Evolutionary conservation across 1,284 basidiomycete species (phyloP).

Genomic region (Trichosporon sp.): DNA sequence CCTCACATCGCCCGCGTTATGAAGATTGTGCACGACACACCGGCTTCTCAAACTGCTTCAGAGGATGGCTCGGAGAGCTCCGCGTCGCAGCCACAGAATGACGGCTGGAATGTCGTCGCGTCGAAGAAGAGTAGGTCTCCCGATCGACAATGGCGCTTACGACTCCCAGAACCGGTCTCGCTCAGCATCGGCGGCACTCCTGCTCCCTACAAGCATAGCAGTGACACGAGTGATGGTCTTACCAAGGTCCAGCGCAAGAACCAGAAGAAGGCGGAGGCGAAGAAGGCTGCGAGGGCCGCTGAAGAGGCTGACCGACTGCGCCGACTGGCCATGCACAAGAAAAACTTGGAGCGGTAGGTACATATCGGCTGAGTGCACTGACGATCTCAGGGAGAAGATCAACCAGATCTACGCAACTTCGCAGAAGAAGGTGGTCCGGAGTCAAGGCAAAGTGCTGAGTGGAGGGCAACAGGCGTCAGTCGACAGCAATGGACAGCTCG

Average conservation of each 20-base stretch:
- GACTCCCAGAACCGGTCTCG: conserved; percentile 30
- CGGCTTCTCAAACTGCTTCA: conserved; percentile 13
- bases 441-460: conserved; percentile 20
- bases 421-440: conserved; percentile 24
- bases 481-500: conserved; percentile 34
- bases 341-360: conserved; percentile 37
- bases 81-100: conserved; percentile 18
- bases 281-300: conserved; percentile 35
- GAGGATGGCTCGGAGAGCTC: conserved; percentile 14
- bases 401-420: conserved; percentile 33
- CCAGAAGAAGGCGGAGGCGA: conserved; percentile 41
- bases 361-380: background rate
- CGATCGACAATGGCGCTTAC: background rate
- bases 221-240: conserved; percentile 1
- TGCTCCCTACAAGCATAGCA: background rate
- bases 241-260: conserved; percentile 43
- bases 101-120: conserved; percentile 42
- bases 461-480: conserved; percentile 24
- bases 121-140: conserved; percentile 36
- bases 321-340: conserved; percentile 37
- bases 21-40: conserved; percentile 24
- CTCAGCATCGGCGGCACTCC: conserved; percentile 20
- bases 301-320: conserved; percentile 39
- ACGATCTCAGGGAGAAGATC: conserved; percentile 32
- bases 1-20: conserved; percentile 39